These are phyloP conservation scores for Salvia sclarea DNA, from an alignment of 305 asterid genomes.

Conservation along the genomic window DNA sequence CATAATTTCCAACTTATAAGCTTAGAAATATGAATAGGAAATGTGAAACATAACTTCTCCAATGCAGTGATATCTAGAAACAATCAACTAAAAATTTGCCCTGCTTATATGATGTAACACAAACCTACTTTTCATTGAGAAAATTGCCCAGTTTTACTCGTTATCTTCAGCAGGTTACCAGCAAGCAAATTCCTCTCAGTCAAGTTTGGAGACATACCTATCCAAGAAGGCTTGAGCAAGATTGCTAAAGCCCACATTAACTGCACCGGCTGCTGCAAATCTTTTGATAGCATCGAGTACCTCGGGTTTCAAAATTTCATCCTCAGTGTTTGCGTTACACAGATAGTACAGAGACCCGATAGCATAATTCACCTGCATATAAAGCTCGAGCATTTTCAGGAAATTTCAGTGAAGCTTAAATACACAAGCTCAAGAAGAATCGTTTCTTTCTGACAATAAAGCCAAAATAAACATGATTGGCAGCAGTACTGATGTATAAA, in stretches of 20 bases:
- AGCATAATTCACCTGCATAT: conserved; percentile 68
- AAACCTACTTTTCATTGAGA: background rate
- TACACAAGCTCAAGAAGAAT: too few species aligned
- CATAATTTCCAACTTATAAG: background rate
- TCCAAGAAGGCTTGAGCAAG: conserved; percentile 81
- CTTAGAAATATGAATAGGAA: background rate
- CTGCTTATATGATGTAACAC: background rate
- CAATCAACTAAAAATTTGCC: background rate
- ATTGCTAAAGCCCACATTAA: conserved; percentile 64
- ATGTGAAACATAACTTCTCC: background rate
- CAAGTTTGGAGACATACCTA: conserved; percentile 42
- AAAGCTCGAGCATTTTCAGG: background rate
- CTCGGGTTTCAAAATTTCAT: conserved; percentile 75
- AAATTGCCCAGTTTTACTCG: background rate
- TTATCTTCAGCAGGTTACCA: background rate
- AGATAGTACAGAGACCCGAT: conserved; percentile 77
- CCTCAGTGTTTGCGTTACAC: conserved; percentile 56
- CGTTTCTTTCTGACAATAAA: too few species aligned
- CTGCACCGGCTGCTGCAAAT: conserved; percentile 65
- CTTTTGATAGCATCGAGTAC: conserved; percentile 65
- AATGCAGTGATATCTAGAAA: background rate
- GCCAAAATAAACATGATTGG: background rate
- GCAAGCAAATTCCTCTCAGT: background rate
- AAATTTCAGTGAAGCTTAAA: background rate
- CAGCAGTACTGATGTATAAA: background rate